phyloP scores from a whole-genome alignment of 2,329 filamentous ascomycete species.

The Sporothrix sp. region DNA sequence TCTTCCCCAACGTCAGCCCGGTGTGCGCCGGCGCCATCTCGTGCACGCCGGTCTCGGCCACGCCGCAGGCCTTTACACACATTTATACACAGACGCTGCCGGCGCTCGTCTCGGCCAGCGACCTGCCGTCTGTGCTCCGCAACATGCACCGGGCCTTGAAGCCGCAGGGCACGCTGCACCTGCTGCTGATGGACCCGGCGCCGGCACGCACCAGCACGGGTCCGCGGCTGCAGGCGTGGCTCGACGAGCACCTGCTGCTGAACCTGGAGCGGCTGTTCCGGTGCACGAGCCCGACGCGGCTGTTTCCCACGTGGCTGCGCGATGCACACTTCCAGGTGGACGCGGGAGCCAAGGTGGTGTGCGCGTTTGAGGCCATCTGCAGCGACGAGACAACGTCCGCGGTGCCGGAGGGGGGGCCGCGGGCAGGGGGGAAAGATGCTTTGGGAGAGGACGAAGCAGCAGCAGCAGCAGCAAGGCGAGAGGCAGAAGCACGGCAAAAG shows the following conservation, averaged over 20 bases:
- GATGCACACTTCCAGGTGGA: constrained; percentile 42
- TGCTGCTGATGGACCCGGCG: constrained; percentile 53
- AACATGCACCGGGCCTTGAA: constrained; percentile 48
- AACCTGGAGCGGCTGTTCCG: constrained; percentile 50
- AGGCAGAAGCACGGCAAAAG: constrained; percentile 10
- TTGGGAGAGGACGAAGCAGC: constrained; percentile 7
- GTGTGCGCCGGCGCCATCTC: constrained; percentile 27
- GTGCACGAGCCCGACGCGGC: constrained; percentile 47
- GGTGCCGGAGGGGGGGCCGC: neutral
- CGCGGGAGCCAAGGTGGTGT: constrained; percentile 38
- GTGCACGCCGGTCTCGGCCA: constrained; percentile 28
- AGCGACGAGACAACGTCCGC: neutral
- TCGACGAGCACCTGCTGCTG: constrained; percentile 49
- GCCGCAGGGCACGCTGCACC: constrained; percentile 44
- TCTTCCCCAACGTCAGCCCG: constrained; percentile 33
- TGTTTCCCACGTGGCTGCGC: constrained; percentile 50
- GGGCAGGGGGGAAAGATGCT: too few relatives aligned
- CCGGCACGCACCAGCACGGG: constrained; percentile 48
- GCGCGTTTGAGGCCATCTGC: constrained; percentile 39
- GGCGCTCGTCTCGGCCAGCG: constrained; percentile 44
- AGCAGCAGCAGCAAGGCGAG: neutral
- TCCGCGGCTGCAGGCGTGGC: constrained; percentile 48
- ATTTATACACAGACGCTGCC: constrained; percentile 48
- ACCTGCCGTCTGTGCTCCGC: constrained; percentile 46
- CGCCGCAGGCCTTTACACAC: constrained; percentile 35